These are phyloP conservation scores for Pichia cephalocereana DNA, from an alignment of 805 yeast genomes.

Conservation along the genomic window DNA sequence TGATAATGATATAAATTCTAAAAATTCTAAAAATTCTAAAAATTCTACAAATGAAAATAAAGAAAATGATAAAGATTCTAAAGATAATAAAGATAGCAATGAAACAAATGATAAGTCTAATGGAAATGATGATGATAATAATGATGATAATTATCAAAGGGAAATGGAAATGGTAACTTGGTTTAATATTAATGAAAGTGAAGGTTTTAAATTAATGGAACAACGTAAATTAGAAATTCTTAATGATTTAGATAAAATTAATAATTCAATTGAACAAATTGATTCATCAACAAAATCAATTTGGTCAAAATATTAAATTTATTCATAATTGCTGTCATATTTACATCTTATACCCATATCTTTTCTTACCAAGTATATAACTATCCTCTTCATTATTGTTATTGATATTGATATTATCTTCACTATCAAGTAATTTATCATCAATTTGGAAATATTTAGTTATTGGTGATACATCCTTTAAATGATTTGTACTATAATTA, in stretches of 20 bases:
- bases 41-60: not conserved
- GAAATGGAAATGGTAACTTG: slow-evolving; percentile 1
- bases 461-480: too few species aligned
- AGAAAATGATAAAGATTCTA: not conserved
- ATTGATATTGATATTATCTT: too few species aligned
- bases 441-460: not conserved
- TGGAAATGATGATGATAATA: not conserved
- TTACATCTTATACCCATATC: not conserved
- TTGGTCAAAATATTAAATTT: slow-evolving; percentile 25
- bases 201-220: slow-evolving; percentile 43
- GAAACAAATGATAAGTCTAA: not conserved
- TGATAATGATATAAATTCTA: not conserved
- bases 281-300: slow-evolving; percentile 35
- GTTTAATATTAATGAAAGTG: slow-evolving; percentile 27
- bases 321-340: too few species aligned
- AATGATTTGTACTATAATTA: too few species aligned
- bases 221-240: slow-evolving; percentile 42
- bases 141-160: not conserved
- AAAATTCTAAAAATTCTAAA: not conserved
- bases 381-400: too few species aligned
- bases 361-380: not conserved
- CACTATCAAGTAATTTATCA: too few species aligned
- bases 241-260: slow-evolving; percentile 41
- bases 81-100: not conserved
- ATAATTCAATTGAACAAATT: slow-evolving; percentile 38